Conservation (phyloP, 768 basidiomycete genomes). For the Leucosporidium yakuticum region DNA sequence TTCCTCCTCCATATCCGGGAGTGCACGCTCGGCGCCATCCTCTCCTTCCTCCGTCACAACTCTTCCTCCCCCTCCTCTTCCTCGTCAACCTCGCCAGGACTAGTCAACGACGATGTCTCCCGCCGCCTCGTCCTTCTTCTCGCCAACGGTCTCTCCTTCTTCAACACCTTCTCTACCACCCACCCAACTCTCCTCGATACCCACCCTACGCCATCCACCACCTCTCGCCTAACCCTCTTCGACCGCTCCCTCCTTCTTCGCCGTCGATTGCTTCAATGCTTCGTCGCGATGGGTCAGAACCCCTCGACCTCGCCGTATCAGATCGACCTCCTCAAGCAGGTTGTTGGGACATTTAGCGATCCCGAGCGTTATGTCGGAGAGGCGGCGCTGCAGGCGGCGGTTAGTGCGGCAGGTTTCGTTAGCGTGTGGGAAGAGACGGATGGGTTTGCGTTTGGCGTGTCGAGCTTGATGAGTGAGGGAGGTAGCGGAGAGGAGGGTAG, state of each 20-base stretch:
- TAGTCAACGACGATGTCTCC: conserved; percentile 86
- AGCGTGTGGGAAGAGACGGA: conserved; percentile 80
- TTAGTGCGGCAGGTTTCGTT: conserved; percentile 77
- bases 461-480: conserved; percentile 48
- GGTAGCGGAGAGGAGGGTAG: conserved; percentile 20
- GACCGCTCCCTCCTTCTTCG: conserved; percentile 78
- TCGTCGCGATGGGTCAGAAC: conserved; percentile 69
- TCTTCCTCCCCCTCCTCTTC: neutral
- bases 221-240: conserved; percentile 53
- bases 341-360: conserved; percentile 74
- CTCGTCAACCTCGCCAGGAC: conserved; percentile 45
- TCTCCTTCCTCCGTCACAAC: conserved; percentile 81
- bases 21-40: conserved; percentile 77
- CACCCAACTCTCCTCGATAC: conserved; percentile 59
- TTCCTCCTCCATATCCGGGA: conserved; percentile 88
- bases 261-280: conserved; percentile 81
- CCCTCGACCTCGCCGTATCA: conserved; percentile 77
- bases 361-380: conserved; percentile 69
- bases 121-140: conserved; percentile 79
- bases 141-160: conserved; percentile 82
- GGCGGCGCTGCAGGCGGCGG: conserved; percentile 83
- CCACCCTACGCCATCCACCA: conserved; percentile 28
- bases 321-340: conserved; percentile 68
- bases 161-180: conserved; percentile 70
- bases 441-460: conserved; percentile 87